Base-by-base conservation (phyloP, 2,329 filamentous ascomycete genomes). In the Microthyrium microscopicum region DNA sequence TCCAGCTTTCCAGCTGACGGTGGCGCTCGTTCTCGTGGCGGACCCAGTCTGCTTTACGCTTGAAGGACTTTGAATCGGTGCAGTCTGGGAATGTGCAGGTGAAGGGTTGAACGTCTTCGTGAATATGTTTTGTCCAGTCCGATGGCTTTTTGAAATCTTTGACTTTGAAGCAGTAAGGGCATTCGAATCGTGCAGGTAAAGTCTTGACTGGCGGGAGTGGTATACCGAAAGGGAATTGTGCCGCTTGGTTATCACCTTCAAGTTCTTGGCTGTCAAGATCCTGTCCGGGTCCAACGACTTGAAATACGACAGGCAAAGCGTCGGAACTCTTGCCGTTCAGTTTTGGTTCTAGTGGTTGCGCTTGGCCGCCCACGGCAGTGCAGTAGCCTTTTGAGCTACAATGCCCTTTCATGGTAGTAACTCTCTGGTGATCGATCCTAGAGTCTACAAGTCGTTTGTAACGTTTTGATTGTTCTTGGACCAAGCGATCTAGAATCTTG, bases 91-190 rank as follows among this genome's bases (percentile, higher is more conserved):
- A 93, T 0, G 84, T 93, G 55, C 85, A 94, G 3, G 82, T 91
- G 44, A 93, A 93, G 1, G 85, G 85, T 49, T 89, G 80, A 1
- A 93, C 73, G 50, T 94, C 85, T 54, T 93, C 85, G 45, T 92
- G 82, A 1, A 94, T 81, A 48, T 94, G 85, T 52, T 94, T 93
- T 2, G 84, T 92, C 85, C 85, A 94, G 54, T 94, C 85, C 0
- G 84, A 93, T 12, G 84, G 85, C 53, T 93, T 93, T 45, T 76
- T 71, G 45, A 89, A 84, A 46, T 74, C 82, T 61, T 89, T 92
- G 33, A 74, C 68, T 44, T 76, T 72, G 58, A 82, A 93, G 57
- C 85, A 93, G 16, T 93, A 61, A 24, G 79, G 77, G 44, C 85
- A 94, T 57, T 94, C 85, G 40, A 93, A 87, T 47, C 87, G 75